phyloP scores from a whole-genome alignment of 2,329 filamentous ascomycete genomes.

The Fusarium pseudocircinatum region DNA sequence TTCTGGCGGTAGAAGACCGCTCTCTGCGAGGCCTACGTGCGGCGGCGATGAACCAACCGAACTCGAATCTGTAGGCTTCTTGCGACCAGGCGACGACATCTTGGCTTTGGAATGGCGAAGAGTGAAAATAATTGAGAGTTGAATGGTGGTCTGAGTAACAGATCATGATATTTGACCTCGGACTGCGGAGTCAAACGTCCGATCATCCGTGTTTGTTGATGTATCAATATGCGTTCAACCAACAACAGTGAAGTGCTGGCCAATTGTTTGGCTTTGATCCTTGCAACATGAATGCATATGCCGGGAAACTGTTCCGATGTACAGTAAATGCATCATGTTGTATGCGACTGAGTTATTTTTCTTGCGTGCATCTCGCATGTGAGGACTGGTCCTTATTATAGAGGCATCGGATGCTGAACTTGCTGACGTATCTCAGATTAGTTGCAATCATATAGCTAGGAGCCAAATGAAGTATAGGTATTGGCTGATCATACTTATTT shows the following conservation, averaged over 20 bases:
- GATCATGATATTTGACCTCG: not conserved
- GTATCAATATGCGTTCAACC: not conserved
- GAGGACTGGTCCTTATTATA: too few species aligned
- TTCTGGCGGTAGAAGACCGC: not conserved
- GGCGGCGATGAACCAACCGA: accelerated
- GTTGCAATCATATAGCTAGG: too few species aligned
- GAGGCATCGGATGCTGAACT: too few species aligned
- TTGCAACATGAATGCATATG: not conserved
- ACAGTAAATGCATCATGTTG: not conserved
- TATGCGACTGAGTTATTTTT: not conserved
- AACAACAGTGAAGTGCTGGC: not conserved
- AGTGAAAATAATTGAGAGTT: accelerated
- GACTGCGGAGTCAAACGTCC: not conserved
- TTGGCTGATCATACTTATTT: too few species aligned
- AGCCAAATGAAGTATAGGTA: too few species aligned
- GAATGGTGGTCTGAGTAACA: accelerated
- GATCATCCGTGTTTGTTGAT: not conserved
- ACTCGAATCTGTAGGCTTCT: accelerated
- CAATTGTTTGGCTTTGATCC: not conserved
- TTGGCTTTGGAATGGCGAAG: accelerated
- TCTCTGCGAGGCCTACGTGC: accelerated
- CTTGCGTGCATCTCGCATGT: accelerated
- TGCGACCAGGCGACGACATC: not conserved
- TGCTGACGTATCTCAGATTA: too few species aligned
- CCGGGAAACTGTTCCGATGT: not conserved